A percentile compares a stretch with the other conserved stretches of the same genome.
These are phyloP conservation scores for Hyphodiscus sp. DNA, from an alignment of 2,329 filamentous ascomycete genomes.

Conservation along the genomic window DNA sequence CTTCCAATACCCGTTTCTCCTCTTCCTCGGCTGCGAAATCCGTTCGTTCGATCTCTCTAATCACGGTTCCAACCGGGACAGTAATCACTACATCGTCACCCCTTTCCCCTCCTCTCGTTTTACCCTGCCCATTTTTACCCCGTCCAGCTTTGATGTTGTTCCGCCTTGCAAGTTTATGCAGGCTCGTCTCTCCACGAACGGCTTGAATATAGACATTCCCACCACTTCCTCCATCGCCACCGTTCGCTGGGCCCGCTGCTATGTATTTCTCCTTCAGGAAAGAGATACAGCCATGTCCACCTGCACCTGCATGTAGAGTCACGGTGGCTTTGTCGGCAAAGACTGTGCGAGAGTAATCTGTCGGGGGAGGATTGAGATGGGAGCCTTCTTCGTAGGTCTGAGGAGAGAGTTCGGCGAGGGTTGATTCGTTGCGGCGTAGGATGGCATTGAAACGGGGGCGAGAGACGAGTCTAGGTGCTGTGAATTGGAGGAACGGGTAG, in stretches of 20 bases:
- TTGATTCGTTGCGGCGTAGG: slow-evolving; percentile 17
- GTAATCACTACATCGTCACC: slow-evolving; percentile 84
- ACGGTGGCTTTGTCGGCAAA: slow-evolving; percentile 85
- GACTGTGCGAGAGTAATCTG: slow-evolving; percentile 74
- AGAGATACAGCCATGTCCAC: slow-evolving; percentile 89
- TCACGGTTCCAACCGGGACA: slow-evolving; percentile 87
- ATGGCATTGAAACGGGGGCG: slow-evolving; percentile 11
- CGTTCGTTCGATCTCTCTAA: slow-evolving; percentile 71
- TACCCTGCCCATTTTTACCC: slow-evolving; percentile 74
- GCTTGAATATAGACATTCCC: slow-evolving; percentile 95
- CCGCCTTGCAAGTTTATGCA: slow-evolving; percentile 82
- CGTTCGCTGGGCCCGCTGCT: slow-evolving; percentile 83
- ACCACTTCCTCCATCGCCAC: slow-evolving; percentile 86
- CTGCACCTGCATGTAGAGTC: slow-evolving; percentile 69
- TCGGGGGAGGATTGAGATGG: slow-evolving; percentile 72
- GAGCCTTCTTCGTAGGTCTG: slow-evolving; percentile 29
- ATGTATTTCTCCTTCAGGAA: slow-evolving; percentile 90
- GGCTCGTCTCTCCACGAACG: slow-evolving; percentile 79
- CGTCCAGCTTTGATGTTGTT: slow-evolving; percentile 67
- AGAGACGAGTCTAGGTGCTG: slow-evolving; percentile 5
- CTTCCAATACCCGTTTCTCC: slow-evolving; percentile 32
- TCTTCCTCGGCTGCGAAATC: slow-evolving; percentile 72
- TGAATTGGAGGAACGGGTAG: slow-evolving; percentile 26
- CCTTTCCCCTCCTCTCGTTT: slow-evolving; percentile 64
- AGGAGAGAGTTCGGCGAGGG: slow-evolving; percentile 4